Evolutionary conservation across 1,139 yeast species (phyloP).

Genomic region (Geotrichum reessii): DNA sequence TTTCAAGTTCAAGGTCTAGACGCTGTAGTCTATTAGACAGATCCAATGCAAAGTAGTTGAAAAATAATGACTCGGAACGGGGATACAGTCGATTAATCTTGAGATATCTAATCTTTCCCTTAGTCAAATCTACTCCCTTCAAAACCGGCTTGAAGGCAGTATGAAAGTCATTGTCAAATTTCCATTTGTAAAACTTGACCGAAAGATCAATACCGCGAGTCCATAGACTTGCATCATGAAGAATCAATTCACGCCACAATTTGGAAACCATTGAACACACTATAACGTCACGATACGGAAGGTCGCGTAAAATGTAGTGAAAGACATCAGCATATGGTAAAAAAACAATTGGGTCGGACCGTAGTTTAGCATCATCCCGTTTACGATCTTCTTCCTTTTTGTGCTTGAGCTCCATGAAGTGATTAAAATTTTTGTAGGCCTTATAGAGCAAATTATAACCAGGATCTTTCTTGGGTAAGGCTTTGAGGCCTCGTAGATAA

Average conservation of each 20-base stretch:
- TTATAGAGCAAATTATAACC: background rate
- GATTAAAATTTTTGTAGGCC: slow-evolving; percentile 1
- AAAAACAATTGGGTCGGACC: slow-evolving; percentile 3
- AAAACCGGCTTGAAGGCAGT: slow-evolving; percentile 8
- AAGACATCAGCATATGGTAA: slow-evolving; percentile 15
- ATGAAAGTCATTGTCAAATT: background rate
- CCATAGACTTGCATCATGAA: slow-evolving; percentile 13
- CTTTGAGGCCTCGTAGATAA: slow-evolving; percentile 6
- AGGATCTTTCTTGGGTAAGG: background rate
- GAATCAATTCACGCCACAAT: slow-evolving; percentile 8
- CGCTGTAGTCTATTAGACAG: slow-evolving; percentile 1
- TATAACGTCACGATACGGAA: slow-evolving; percentile 8
- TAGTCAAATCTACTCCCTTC: background rate
- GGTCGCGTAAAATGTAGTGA: slow-evolving; percentile 5
- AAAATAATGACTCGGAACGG: background rate
- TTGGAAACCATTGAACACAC: slow-evolving; percentile 11
- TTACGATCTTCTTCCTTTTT: background rate
- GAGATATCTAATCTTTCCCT: slow-evolving; percentile 4
- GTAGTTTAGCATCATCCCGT: background rate
- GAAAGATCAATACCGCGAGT: slow-evolving; percentile 8
- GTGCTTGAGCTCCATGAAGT: background rate
- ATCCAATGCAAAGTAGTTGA: slow-evolving; percentile 5
- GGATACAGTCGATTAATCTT: slow-evolving; percentile 10
- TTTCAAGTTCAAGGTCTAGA: slow-evolving; percentile 7
- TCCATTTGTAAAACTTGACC: slow-evolving; percentile 14